phyloP scores from a whole-genome alignment of 768 basidiomycete genomes.

The Polyporus arcularius region DNA sequence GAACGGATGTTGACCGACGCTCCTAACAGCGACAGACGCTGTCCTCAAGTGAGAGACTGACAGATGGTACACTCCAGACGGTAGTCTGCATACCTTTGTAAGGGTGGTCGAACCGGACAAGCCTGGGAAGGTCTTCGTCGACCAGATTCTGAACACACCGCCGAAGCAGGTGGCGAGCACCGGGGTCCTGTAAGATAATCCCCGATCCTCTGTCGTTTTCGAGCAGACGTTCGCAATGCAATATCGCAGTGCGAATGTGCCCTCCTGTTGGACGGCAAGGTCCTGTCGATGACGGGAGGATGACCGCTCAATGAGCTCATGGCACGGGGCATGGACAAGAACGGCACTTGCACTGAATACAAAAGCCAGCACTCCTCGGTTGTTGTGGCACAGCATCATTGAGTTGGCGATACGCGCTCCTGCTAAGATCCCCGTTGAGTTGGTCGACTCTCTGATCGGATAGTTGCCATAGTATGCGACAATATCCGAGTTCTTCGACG shows the following conservation, averaged over 20 bases:
- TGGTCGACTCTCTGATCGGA: constrained; percentile 51
- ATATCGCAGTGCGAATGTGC: constrained; percentile 64
- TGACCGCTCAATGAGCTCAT: background rate
- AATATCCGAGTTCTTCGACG: constrained; percentile 49
- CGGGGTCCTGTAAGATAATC: constrained; percentile 25
- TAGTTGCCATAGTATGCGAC: constrained; percentile 39
- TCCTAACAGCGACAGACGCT: constrained; percentile 58
- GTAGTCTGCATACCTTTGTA: constrained; percentile 50
- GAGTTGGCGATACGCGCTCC: constrained; percentile 51
- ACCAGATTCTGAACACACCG: constrained; percentile 64
- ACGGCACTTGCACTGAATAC: constrained; percentile 52
- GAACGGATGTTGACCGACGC: constrained; percentile 36
- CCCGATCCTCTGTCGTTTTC: background rate
- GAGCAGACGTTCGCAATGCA: constrained; percentile 58
- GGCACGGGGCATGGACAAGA: background rate
- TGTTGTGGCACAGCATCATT: constrained; percentile 36
- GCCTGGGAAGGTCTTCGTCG: constrained; percentile 72
- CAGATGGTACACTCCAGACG: no score
- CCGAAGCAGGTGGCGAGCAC: constrained; percentile 68
- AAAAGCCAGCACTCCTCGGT: constrained; percentile 55
- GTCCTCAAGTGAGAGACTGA: background rate
- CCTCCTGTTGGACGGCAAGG: constrained; percentile 66
- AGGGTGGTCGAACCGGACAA: constrained; percentile 64
- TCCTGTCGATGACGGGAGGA: constrained; percentile 41
- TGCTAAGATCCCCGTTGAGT: constrained; percentile 52